phyloP scores from a whole-genome alignment of 768 basidiomycete species.

The Amanita pseudoporphyria region DNA sequence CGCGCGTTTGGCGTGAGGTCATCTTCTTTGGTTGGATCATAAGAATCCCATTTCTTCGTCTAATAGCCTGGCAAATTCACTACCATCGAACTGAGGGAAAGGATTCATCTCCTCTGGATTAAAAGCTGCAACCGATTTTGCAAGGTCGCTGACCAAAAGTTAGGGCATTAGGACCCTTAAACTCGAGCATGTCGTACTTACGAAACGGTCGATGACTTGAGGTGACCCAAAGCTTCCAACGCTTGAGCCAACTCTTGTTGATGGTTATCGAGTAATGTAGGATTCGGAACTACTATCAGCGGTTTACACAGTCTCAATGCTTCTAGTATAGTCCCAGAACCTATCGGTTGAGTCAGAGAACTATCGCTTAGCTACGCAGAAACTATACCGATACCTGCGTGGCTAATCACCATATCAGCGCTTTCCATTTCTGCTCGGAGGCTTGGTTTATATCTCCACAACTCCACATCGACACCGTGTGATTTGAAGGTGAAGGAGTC shows the following conservation, averaged over 20 bases:
- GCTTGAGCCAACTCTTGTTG: slow-evolving; percentile 81
- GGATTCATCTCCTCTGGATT: slow-evolving; percentile 34
- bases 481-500: neutral
- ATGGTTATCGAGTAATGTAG: slow-evolving; percentile 84
- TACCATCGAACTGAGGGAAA: slow-evolving; percentile 64
- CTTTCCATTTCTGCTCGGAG: slow-evolving; percentile 53
- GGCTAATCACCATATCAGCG: slow-evolving; percentile 81
- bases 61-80: slow-evolving; percentile 54
- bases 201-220: slow-evolving; percentile 48
- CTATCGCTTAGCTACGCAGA: neutral
- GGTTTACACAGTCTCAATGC: slow-evolving; percentile 66
- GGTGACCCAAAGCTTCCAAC: slow-evolving; percentile 46
- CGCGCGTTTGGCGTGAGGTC: too few relatives aligned
- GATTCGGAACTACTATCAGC: slow-evolving; percentile 85
- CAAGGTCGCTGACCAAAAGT: slow-evolving; percentile 35
- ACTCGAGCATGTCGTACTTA: slow-evolving; percentile 29
- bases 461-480: slow-evolving; percentile 45
- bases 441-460: slow-evolving; percentile 69
- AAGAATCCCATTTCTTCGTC: slow-evolving; percentile 79
- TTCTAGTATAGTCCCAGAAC: slow-evolving; percentile 91
- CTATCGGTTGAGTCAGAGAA: slow-evolving; percentile 28
- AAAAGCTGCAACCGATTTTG: slow-evolving; percentile 42
- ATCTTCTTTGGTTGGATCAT: slow-evolving; percentile 11
- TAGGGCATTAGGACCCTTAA: neutral
- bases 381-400: slow-evolving; percentile 69